phyloP scores from a whole-genome alignment of 2,329 filamentous ascomycete species.

The Fonsecaea pugnacius region DNA sequence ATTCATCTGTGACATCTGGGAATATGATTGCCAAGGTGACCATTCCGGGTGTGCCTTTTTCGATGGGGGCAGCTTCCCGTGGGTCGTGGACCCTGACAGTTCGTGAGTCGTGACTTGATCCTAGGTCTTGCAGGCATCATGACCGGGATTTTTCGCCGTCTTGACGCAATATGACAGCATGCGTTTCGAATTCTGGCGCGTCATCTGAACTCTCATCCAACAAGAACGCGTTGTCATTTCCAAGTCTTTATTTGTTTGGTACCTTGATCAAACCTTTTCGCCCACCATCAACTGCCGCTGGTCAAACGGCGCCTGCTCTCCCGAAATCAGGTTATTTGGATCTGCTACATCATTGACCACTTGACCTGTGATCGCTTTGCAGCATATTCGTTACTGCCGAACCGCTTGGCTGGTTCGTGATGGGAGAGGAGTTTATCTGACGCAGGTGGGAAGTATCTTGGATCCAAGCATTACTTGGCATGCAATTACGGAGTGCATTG shows the following conservation, averaged over 20 bases:
- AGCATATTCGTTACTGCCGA: not conserved
- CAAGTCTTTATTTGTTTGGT: not conserved
- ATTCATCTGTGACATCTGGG: conserved; percentile 1
- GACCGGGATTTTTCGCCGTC: not conserved
- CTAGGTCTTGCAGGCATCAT: not conserved
- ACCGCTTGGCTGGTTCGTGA: not conserved
- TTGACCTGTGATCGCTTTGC: not conserved
- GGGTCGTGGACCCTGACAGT: conserved; percentile 1
- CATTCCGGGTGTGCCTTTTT: not conserved
- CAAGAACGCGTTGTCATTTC: conserved; percentile 9
- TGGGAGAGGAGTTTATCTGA: not conserved
- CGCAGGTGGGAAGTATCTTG: not conserved
- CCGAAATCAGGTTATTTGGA: conserved; percentile 1
- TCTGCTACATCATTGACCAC: not conserved
- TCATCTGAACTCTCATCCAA: conserved; percentile 5
- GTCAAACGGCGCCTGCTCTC: not conserved
- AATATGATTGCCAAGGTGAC: not conserved
- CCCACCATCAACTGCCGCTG: not conserved
- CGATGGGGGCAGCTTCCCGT: not conserved
- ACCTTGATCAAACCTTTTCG: not conserved
- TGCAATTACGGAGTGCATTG: not conserved
- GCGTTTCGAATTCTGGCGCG: not conserved
- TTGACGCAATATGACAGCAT: conserved; percentile 23
- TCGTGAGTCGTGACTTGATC: conserved; percentile 1
- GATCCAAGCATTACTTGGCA: not conserved